phyloP scores from a whole-genome alignment of 352 stramenopile species.

The Phytopythium litorale region DNA sequence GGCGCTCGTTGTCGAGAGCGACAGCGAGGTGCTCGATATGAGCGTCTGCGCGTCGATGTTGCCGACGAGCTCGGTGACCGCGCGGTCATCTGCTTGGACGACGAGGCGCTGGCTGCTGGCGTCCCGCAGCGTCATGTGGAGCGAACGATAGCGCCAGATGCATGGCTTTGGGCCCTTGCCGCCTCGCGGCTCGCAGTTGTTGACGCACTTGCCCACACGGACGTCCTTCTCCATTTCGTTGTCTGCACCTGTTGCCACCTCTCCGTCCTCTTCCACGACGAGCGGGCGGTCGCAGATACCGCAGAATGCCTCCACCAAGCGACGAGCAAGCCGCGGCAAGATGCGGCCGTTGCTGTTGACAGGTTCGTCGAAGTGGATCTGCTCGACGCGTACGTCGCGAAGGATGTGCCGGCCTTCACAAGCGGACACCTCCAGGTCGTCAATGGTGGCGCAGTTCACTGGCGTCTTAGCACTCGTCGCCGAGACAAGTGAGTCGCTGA shows the following conservation, averaged over 20 bases:
- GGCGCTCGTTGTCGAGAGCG: conserved; percentile 14
- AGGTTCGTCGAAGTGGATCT: conserved; percentile 27
- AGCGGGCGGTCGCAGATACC: conserved; percentile 35
- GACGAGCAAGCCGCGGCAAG: conserved; percentile 19
- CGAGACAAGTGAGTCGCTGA: not conserved
- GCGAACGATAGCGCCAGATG: conserved; percentile 43
- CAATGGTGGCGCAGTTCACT: conserved; percentile 23
- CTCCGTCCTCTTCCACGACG: not conserved
- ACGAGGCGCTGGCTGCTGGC: conserved; percentile 23
- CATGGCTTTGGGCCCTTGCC: conserved; percentile 9
- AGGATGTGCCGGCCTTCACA: conserved; percentile 23
- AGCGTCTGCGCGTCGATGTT: conserved; percentile 47
- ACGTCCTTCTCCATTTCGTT: not conserved
- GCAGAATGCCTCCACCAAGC: conserved; percentile 47
- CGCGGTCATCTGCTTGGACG: conserved; percentile 25
- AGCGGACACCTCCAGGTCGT: conserved; percentile 25
- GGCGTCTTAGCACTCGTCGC: not conserved
- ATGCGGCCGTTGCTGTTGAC: conserved; percentile 26
- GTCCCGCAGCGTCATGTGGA: conserved; percentile 43
- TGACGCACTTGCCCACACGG: conserved; percentile 18
- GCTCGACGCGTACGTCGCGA: conserved; percentile 41
- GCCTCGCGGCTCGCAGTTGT: conserved; percentile 24
- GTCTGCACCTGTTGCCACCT: not conserved
- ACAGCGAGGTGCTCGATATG: not conserved
- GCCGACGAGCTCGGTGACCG: conserved; percentile 32